Evolutionary conservation across 2,329 filamentous ascomycete genomes (phyloP), one percentile per base, ranked within the genome.

Genomic region (Zelopaecilomyces penicillatus): DNA sequence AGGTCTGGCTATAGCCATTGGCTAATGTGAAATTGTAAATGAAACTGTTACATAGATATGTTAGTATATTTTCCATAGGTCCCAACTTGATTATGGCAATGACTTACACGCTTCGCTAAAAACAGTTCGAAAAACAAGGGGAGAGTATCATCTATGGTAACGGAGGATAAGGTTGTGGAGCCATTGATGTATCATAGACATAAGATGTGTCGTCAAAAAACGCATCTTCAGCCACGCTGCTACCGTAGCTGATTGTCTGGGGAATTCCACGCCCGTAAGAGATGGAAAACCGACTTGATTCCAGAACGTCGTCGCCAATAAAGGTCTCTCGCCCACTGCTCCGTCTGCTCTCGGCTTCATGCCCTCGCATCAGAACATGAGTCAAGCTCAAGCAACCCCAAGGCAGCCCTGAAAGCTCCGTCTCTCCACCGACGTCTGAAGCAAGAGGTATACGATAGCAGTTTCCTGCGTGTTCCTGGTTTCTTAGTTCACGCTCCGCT

Each of bases 321-420:
- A 62, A 62, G 41, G 62, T 68, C 43, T 57, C 64, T 11, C 59
- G 59, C 6, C 64, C 61, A 52, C 67, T 69, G 47, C 67, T 68
- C 6, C 66, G 66, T 30, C 65, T 63, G 52, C 69, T 70, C 47
- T 69, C 65, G 6, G 63, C 63, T 52, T 75, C 73, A 54, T 76
- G 72, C 38, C 75, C 75, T 41, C 68, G 65, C 6, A 69, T 61
- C 0, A 78, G 62, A 28, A 77, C 66, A 52, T 73, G 71, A 34
- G 67, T 72, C 64, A 87, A 71, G 49, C 74, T 83, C 51, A 86
- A 63, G 19, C 82, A 75, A 32, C 85, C 85, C 85, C 83, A 88
- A 0, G 84, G 84, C 3, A 87, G 66, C 0, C 84, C 84, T 0
- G 81, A 80, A 3, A 78, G 69, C 9, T 75, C 70, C 32, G 65